Evolutionary conservation across 106 monocot species (phyloP).

Genomic region (Posidonia australis): DNA sequence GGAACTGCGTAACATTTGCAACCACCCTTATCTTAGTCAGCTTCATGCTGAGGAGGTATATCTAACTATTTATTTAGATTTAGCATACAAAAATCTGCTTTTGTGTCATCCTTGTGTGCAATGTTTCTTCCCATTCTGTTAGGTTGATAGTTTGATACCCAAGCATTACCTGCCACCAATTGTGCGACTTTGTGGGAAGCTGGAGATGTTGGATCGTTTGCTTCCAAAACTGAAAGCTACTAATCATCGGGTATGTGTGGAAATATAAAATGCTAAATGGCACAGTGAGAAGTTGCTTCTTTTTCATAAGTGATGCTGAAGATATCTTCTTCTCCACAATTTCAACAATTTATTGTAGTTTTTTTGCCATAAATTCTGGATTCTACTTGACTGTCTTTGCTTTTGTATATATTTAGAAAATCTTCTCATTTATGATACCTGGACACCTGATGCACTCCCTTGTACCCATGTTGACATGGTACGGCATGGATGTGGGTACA

Average conservation of each 20-base stretch:
- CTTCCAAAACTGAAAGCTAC: conserved; percentile 97
- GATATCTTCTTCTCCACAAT: too few species aligned
- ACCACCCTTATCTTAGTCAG: conserved; percentile 96
- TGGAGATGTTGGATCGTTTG: conserved; percentile 94
- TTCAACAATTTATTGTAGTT: too few species aligned
- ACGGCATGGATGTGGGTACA: too few species aligned
- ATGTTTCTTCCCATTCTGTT: conserved; percentile 9
- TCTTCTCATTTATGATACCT: too few species aligned
- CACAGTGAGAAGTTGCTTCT: too few species aligned
- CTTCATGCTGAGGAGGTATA: conserved; percentile 84
- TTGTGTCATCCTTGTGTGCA: not conserved
- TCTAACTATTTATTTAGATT: not conserved
- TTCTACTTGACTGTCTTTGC: too few species aligned
- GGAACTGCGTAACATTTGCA: conserved; percentile 98
- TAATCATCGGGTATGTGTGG: conserved; percentile 79
- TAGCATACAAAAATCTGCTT: not conserved
- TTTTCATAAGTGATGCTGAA: too few species aligned
- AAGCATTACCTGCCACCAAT: conserved; percentile 81
- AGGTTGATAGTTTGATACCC: conserved; percentile 81
- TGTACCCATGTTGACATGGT: too few species aligned
- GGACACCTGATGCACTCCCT: too few species aligned
- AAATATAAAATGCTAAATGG: too few species aligned
- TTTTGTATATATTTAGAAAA: too few species aligned
- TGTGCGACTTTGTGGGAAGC: conserved; percentile 93
- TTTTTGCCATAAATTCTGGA: too few species aligned